phyloP scores from a whole-genome alignment of 495 filamentous ascomycete genomes.

The Aspergillus campestris region DNA sequence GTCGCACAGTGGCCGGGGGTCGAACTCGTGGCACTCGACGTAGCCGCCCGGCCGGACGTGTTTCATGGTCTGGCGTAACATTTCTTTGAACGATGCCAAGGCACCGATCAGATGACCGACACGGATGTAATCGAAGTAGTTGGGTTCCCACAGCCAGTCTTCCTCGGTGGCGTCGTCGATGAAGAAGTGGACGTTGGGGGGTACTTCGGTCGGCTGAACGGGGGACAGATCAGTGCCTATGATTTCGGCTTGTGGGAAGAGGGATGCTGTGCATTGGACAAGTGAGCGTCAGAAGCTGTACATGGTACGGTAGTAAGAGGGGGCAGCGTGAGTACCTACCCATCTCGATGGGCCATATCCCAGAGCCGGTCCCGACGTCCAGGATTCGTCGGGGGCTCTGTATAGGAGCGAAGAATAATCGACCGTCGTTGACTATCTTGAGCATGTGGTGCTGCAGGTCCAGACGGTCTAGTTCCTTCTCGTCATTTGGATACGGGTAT shows the following conservation, averaged over 20 bases:
- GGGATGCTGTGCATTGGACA: constrained; percentile 21
- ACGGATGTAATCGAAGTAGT: constrained; percentile 43
- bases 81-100: constrained; percentile 29
- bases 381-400: constrained; percentile 48
- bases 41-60: constrained; percentile 58
- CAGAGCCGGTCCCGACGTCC: constrained; percentile 63
- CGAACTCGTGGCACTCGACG: constrained; percentile 56
- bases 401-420: constrained; percentile 52
- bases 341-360: constrained; percentile 66
- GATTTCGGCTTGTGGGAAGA: constrained; percentile 48
- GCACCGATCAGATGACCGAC: constrained; percentile 36
- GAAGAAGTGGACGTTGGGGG: constrained; percentile 53
- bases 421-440: constrained; percentile 42
- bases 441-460: constrained; percentile 56
- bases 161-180: constrained; percentile 44
- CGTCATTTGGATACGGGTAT: constrained; percentile 52
- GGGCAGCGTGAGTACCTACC: constrained; percentile 27
- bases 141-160: constrained; percentile 39
- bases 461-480: constrained; percentile 44
- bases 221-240: constrained; percentile 57
- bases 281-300: not conserved
- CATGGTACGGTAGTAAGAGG: not conserved
- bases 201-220: constrained; percentile 51
- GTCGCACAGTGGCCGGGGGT: constrained; percentile 49
- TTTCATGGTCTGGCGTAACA: constrained; percentile 35